Evolutionary conservation across 305 asterid genomes (phyloP), one percentile per base, ranked within the genome.

Genomic region (Rubia tinctorum): DNA sequence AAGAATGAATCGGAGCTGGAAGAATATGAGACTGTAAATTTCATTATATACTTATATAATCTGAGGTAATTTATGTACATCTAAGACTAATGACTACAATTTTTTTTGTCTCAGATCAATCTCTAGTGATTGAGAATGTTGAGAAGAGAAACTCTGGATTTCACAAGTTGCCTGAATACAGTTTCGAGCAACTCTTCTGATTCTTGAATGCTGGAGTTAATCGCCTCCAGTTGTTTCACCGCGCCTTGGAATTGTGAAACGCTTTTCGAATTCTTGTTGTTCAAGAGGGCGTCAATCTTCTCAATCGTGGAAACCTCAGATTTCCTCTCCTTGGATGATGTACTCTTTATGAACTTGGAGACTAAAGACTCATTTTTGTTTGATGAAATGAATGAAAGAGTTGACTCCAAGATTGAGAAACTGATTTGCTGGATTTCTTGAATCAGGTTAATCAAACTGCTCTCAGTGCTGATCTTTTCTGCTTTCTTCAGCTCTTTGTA

Each of bases 361-460:
- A 85, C 65, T 69, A 84, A 69, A 18, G 83, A 76, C 47, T 59
- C 70, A 8, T 66, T 67, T 23, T 82, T 79, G 45, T 42, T 71
- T 27, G 74, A 71, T 2, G 78, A 77, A 68, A 81, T 39, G 49
- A 75, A 72, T 20, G 80, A 55, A 20, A 84, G 27, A 22, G 51
- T 61, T 0, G 75, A 85, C 71, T 74, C 82, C 61, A 85, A 44
- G 15, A 67, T 67, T 0, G 70, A 62, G 2, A 76, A 42, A 51
- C 71, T 82, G 43, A 78, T 68, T 12, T 75, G 72, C 74, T 80
- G 86, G 15, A 78, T 73, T 77, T 83, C 84, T 45, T 73, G 82
- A 20, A 83, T 71, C 76, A 83, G 18, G 3, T 66, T 45, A 30
- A 73, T 49, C n/a, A 68, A 62, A 74, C 3, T 75, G 80, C 14